Conservation (phyloP, 2,329 filamentous ascomycete species). For the Claviceps sp. region DNA sequence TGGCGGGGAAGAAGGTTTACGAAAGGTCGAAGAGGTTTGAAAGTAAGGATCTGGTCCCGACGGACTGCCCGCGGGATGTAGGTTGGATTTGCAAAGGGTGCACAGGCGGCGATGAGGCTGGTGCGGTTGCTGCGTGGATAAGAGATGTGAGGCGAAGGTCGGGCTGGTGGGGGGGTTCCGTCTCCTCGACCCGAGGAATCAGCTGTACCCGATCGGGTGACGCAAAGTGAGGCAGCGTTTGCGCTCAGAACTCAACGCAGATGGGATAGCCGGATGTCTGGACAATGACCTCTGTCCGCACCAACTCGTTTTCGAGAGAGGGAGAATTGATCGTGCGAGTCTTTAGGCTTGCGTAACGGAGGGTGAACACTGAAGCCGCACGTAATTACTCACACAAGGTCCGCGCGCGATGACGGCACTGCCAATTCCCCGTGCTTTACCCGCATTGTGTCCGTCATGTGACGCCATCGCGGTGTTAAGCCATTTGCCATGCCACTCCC, state of each 20-base stretch:
- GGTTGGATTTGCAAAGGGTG: neutral
- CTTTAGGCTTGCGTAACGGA: neutral
- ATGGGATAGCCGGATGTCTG: neutral
- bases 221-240: constrained; percentile 1
- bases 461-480: constrained; percentile 12
- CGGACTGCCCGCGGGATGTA: neutral
- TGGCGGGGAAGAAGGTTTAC: neutral
- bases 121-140: neutral
- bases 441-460: constrained; percentile 17
- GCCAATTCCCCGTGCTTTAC: constrained; percentile 15
- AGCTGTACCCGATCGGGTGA: neutral
- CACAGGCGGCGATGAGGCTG: neutral
- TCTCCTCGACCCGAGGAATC: neutral
- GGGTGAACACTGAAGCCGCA: neutral
- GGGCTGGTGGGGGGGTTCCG: constrained; percentile 4
- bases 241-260: neutral
- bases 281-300: neutral
- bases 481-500: neutral
- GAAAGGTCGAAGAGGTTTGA: neutral
- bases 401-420: constrained; percentile 19
- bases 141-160: neutral
- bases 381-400: neutral
- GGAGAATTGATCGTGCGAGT: neutral
- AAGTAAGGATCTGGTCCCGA: neutral
- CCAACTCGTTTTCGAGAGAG: neutral